phyloP scores from a whole-genome alignment of 768 basidiomycete species.

The Galerina sulciceps region DNA sequence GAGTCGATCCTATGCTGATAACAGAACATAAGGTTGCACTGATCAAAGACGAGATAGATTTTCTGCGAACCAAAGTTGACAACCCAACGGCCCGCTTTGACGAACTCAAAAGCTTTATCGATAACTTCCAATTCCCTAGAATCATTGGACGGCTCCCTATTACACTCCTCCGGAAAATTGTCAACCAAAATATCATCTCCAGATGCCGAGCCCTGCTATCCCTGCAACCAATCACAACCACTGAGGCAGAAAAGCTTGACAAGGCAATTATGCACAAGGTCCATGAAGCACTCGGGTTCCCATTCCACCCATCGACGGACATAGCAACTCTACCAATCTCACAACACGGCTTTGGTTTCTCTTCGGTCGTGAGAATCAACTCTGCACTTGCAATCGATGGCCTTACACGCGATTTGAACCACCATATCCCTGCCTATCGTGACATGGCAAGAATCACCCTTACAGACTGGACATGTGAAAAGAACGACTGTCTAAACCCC shows the following conservation, averaged over 20 bases:
- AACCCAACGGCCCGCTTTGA: conserved; percentile 13
- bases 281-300: conserved; percentile 25
- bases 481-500: conserved; percentile 5
- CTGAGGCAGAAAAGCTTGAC: conserved; percentile 22
- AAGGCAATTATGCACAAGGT: conserved; percentile 9
- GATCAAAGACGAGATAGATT: conserved; percentile 17
- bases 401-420: conserved; percentile 26
- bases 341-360: conserved; percentile 24
- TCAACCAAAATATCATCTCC: conserved; percentile 24
- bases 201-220: conserved; percentile 18
- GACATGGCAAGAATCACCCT: conserved; percentile 16
- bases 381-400: conserved; percentile 18
- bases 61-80: conserved; percentile 24
- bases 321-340: conserved; percentile 20
- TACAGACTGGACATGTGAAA: conserved; percentile 15
- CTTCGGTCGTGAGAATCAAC: conserved; percentile 24
- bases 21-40: conserved; percentile 11
- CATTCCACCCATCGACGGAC: conserved; percentile 26
- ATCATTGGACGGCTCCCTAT: conserved; percentile 15
- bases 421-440: conserved; percentile 21
- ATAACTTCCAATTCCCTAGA: conserved; percentile 25
- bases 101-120: conserved; percentile 19
- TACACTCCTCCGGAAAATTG: conserved; percentile 22
- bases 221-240: conserved; percentile 23
- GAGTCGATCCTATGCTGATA: no score